Evolutionary conservation across 225 moss, liverwort and hornwort species (phyloP), one percentile per base, ranked within the genome.

Genomic region (Sphagnum tenellum): DNA sequence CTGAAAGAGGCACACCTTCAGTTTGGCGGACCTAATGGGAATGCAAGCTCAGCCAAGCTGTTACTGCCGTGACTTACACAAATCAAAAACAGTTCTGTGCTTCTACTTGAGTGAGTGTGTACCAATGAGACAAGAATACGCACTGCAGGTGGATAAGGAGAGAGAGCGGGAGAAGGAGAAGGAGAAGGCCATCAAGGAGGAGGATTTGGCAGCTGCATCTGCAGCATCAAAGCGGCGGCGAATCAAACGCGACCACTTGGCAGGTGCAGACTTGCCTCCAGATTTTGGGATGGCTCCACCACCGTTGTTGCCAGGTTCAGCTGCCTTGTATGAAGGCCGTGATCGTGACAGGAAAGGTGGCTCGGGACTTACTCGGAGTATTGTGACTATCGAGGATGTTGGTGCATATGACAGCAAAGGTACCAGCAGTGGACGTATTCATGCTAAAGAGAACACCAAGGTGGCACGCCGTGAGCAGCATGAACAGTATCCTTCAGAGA

Each of bases 81-180:
- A 52, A 52, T 52, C 52, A 52, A 52, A 60, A 56, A 56, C 13
- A 60, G 59, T 60, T 60, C 14, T 57, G 13, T 57, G 53, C 10
- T 57, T 4, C 57, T 57, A 11, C 14, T 44, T 29, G 10, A 57
- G 57, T 11, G 51, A 65, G 6, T 6, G 9, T 46, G 53, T 57
- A 8, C 54, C 62, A 51, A 53, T 73, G 49, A 59, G 47, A 59
- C 67, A n/a, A 45, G 47, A 47, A 67, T 49, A 65, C 8, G 59
- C 45, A 54, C 66, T 72, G 74, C 76, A 90, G 92, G 77, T 68
- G 64, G 88, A 92, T 55, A 92, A 90, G 72, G 96, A 96, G 46
- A 78, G 89, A 68, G 96, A 96, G 66, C 86, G 92, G 55, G 96
- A 90, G 75, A 96, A 96, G 74, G 95, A 96, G 78, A 96, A 85